phyloP scores from a whole-genome alignment of 495 filamentous ascomycete genomes.

The Neurospora hispaniola region DNA sequence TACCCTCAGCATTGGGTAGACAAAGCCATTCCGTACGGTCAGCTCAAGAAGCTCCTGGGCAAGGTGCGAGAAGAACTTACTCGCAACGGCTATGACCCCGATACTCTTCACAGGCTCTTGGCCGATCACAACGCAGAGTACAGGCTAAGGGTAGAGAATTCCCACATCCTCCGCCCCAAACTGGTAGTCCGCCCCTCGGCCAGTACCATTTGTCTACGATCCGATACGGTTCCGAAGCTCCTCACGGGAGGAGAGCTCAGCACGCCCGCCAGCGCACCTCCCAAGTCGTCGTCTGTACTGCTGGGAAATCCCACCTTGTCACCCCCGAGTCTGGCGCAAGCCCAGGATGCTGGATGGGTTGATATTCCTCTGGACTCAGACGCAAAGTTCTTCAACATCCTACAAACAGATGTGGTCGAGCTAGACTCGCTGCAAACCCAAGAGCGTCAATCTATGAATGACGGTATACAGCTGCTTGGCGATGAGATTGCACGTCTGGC shows the following conservation, averaged over 20 bases:
- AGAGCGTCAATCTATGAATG: constrained; percentile 44
- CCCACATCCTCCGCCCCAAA: constrained; percentile 15
- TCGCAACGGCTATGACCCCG: constrained; percentile 48
- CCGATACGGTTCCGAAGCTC: neutral
- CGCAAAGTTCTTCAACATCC: constrained; percentile 54
- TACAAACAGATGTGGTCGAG: constrained; percentile 49
- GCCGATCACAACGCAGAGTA: constrained; percentile 35
- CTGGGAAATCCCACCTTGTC: neutral
- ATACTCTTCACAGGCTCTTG: constrained; percentile 45
- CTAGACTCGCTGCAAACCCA: constrained; percentile 48
- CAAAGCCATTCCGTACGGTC: constrained; percentile 58
- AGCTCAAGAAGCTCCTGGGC: constrained; percentile 68
- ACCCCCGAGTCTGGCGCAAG: neutral
- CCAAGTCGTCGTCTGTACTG: neutral
- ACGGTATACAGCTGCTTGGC: constrained; percentile 44
- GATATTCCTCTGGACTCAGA: constrained; percentile 59
- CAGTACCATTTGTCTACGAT: neutral
- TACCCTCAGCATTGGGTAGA: constrained; percentile 59
- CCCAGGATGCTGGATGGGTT: constrained; percentile 27
- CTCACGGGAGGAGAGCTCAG: constrained; percentile 1
- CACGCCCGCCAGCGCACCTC: neutral
- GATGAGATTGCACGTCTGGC: constrained; percentile 46
- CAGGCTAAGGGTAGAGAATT: constrained; percentile 29
- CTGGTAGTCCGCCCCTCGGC: constrained; percentile 16
- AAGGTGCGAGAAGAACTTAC: constrained; percentile 51